Base-by-base conservation (phyloP, 73 alveolate genomes). In the Blepharisma stoltei region DNA sequence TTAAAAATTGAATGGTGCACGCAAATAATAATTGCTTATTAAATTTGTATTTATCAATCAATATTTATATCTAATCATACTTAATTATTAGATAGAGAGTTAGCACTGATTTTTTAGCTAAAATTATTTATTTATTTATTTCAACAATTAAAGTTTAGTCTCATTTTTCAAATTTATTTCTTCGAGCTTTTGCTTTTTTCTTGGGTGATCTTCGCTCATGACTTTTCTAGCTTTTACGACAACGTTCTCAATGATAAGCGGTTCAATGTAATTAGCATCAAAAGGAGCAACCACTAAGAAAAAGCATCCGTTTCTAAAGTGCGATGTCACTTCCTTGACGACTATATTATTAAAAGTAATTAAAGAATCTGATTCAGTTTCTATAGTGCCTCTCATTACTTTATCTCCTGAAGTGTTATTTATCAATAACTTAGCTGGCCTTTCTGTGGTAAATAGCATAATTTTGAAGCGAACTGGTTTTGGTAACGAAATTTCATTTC, bases 361-460 rank as follows among this genome's bases (percentile, higher is more conserved):
- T 71, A 41, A 45, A 14, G 54, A 54, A 23, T 49, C 25, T 45
- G 43, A 32, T 41, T 52, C 66, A 52, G 38, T 60, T 60, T 71
- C 65, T 71, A 48, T 48, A 38, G 81, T 71, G 71, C 81, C 81
- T n/a, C 65, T 71, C 81, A 71, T 48, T n/a, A 71, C 46, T 71
- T 71, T 71, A 44, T 71, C 65, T 6, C 81, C 81, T n/a, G 81
- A 71, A 71, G 81, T 71, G 78, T 71, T 71, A 6, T 47, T 71
- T 8, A 32, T 60, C 14, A 71, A 37, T 47, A 48, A 48, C 65
- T 71, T 71, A 4, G 81, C 67, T 32, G 81, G 81, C 38, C 46
- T 71, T 48, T 71, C 81, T 9, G 81, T 37, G 20, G 81, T 71
- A 52, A 14, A 52, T 14, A 52, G 4, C 66, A 52, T 52, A 52